Base-by-base conservation (phyloP, 2,329 filamentous ascomycete genomes). In the Penicillium vulpinum region DNA sequence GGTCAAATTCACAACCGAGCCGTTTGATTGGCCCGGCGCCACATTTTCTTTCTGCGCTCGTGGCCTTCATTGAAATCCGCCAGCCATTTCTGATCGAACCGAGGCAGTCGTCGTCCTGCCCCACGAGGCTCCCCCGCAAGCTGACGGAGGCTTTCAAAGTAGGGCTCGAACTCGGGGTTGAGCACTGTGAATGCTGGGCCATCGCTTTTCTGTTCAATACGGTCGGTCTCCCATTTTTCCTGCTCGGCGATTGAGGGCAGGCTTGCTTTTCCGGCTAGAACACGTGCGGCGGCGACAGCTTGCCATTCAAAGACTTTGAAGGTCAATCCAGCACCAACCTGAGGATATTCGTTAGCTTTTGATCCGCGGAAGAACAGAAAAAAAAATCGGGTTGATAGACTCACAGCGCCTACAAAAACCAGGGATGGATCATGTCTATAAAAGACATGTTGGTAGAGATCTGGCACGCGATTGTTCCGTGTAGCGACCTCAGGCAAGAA, bases 301-400 rank as follows among this genome's bases (percentile, higher is more conserved):
- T 88, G 86, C 83, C 84, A 88, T 71, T 88, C 86, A 54, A 87
- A 88, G 29, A 88, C 80, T 67, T 86, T 87, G 73, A 89, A 89
- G 0, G 86, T 89, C 28, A 89, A 60, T 0, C 73, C 73, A 1
- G 69, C 73, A 10, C 70, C 69, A 24, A 75, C 70, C 71, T 75
- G 36, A 4, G 10, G 2, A 70, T 16, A 3, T 6, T 7, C 35
- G 33, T 67, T 40, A 67, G 58, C 26, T 18, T 22, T 10, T 4
- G 4, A 16, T 15, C 28, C 8, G 2, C n/a, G n/a, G n/a, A n/a
- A n/a, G n/a, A n/a, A n/a, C n/a, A n/a, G n/a, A 5, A 0, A 1
- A 35, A 35, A 15, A 6, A 7, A 4, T 35, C n/a, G 2, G 16
- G 9, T 10, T 6, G 13, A 31, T 28, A 10, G 15, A 38, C n/a